Base-by-base conservation (phyloP, 2,329 filamentous ascomycete genomes). In the Botrytis deweyae region DNA sequence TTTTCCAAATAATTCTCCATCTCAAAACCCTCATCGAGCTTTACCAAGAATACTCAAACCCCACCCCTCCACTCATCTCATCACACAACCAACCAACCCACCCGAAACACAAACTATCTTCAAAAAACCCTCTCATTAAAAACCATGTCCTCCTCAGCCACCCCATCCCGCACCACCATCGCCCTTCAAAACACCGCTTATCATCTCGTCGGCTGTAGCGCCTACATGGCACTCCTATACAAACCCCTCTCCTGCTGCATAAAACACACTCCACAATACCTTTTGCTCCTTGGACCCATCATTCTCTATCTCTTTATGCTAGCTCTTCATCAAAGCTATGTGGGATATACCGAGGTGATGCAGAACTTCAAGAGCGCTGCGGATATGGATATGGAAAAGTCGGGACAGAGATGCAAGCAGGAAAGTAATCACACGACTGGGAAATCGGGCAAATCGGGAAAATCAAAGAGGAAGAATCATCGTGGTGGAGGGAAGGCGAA, bases 111-210 rank as follows among this genome's bases (percentile, higher is more conserved):
- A 33, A 55, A 55, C 33, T 40, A 22, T 8, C 9, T 52, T 12
- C 33, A 14, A n/a, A 67, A 40, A 1, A 12, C 29, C 3, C 29
- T 7, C 55, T 3, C 8, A 55, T 29, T 2, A 1, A 20, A 12
- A 67, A 38, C 12, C 33, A 40, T 52, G 14, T 38, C 22, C 1
- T 7, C 4, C 12, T 14, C 33, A 9, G 8, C 4, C 20, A 12
- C 29, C 3, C 1, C 29, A 12, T 8, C 33, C 14, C 46, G n/a
- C 33, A 67, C 25, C 25, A 8, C 22, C 7, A n/a, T 10, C 14
- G 44, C 64, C 12, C 0, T 55, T 12, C 8, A 1, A 12, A 16
- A 38, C 0, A 8, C 22, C 20, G 14, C 7, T 4, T n/a, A 29
- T 10, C 5, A 38, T 7, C 9, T 40, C 3, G 4, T 22, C 1